These are phyloP conservation scores for Wickerhamiella spandovensis DNA, from an alignment of 805 yeast genomes.

Conservation along the genomic window DNA sequence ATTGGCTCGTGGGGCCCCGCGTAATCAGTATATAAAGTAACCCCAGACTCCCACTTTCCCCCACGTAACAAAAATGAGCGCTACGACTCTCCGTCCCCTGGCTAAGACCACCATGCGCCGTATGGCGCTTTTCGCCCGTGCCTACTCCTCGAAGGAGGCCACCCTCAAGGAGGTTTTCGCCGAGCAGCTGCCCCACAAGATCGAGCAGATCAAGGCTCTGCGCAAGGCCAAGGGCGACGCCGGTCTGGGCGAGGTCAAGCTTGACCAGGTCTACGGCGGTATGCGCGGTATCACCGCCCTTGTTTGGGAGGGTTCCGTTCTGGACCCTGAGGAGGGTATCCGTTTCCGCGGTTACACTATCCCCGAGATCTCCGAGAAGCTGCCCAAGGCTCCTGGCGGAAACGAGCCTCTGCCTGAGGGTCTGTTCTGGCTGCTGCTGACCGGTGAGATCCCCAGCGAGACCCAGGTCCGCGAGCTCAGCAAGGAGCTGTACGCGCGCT, in stretches of 20 bases:
- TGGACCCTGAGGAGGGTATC: constrained; percentile 77
- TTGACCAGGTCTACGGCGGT: constrained; percentile 83
- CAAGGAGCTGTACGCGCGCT: constrained; percentile 66
- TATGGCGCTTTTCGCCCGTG: constrained; percentile 10
- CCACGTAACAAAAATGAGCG: not conserved
- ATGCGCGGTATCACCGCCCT: constrained; percentile 79
- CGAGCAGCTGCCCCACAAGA: constrained; percentile 80
- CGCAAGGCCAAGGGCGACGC: constrained; percentile 78
- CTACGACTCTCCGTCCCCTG: constrained; percentile 1
- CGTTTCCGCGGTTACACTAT: constrained; percentile 76
- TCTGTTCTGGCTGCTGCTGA: constrained; percentile 66
- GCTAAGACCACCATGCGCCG: not conserved
- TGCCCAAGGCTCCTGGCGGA: constrained; percentile 65
- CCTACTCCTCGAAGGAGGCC: constrained; percentile 21
- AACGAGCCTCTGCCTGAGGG: constrained; percentile 64
- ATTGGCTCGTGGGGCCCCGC: not conserved
- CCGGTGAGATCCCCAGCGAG: constrained; percentile 71
- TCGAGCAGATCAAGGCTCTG: constrained; percentile 78
- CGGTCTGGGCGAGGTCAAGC: constrained; percentile 58
- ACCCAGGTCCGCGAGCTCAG: constrained; percentile 58
- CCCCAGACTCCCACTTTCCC: constrained; percentile 1
- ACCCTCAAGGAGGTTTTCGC: constrained; percentile 89
- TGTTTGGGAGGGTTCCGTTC: constrained; percentile 81
- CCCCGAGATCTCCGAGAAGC: constrained; percentile 59
- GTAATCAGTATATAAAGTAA: not conserved